Conservation (phyloP, 768 basidiomycete species). For the Serendipita sp. region DNA sequence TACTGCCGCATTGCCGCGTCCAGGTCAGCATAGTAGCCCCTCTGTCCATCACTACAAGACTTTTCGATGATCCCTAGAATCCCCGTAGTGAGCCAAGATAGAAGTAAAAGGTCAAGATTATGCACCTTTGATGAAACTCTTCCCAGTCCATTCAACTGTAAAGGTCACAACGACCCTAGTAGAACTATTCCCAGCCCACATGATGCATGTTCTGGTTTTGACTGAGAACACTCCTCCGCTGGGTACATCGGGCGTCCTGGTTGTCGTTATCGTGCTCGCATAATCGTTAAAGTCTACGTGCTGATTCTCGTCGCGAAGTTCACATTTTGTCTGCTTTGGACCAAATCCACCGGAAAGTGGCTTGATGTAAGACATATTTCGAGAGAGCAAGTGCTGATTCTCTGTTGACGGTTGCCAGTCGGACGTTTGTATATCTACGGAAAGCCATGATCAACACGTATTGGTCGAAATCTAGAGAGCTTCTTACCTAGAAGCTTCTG, state of each 20-base stretch:
- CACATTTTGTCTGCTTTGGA: slow-evolving; percentile 90
- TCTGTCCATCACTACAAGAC: slow-evolving; percentile 85
- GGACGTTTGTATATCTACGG: slow-evolving; percentile 79
- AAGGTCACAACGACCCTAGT: slow-evolving; percentile 77
- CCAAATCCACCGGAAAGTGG: slow-evolving; percentile 77
- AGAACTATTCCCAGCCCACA: slow-evolving; percentile 72
- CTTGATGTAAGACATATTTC: slow-evolving; percentile 95
- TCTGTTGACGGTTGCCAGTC: slow-evolving; percentile 71
- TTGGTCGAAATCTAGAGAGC: not conserved
- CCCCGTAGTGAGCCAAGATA: not conserved
- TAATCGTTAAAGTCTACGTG: slow-evolving; percentile 74
- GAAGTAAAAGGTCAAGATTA: not conserved
- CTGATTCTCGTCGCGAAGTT: slow-evolving; percentile 74
- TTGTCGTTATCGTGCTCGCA: slow-evolving; percentile 72
- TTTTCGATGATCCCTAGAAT: slow-evolving; percentile 77
- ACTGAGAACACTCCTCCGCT: slow-evolving; percentile 86
- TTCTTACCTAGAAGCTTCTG: slow-evolving; percentile 75
- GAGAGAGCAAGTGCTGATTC: slow-evolving; percentile 52
- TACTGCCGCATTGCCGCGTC: slow-evolving; percentile 76
- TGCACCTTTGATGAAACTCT: slow-evolving; percentile 88
- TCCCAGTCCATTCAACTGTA: slow-evolving; percentile 88
- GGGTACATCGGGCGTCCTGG: slow-evolving; percentile 86
- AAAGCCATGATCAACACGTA: not conserved
- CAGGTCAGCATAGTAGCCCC: slow-evolving; percentile 65
- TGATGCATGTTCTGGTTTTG: slow-evolving; percentile 88